Percentiles rank a stretch among this genome's conserved stretches.
phyloP scores from a whole-genome alignment of 306 rosid species.

The Trichosanthes cucumerina region DNA sequence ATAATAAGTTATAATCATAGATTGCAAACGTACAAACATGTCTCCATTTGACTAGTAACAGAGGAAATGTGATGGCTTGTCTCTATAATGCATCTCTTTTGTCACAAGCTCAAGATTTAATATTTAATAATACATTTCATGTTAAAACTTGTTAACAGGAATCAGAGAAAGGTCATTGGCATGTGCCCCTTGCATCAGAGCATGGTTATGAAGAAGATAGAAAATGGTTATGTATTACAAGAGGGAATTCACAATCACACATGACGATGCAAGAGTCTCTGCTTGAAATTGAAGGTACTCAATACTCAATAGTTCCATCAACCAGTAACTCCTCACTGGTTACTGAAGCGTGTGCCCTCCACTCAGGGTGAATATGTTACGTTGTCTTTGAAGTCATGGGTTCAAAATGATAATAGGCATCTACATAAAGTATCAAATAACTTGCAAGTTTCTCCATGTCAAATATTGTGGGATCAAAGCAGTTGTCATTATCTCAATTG shows the following conservation, averaged over 20 bases:
- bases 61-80: background rate
- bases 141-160: slow-evolving; percentile 45
- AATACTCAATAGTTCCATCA: slow-evolving; percentile 3
- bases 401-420: background rate
- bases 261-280: slow-evolving; percentile 23
- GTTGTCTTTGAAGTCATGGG: background rate
- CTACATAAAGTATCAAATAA: background rate
- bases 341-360: background rate
- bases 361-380: background rate
- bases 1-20: slow-evolving; percentile 3
- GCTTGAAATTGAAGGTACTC: slow-evolving; percentile 35
- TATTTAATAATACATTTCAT: background rate
- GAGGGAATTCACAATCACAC: slow-evolving; percentile 25
- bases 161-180: slow-evolving; percentile 88
- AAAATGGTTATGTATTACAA: slow-evolving; percentile 72
- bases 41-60: background rate
- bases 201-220: slow-evolving; percentile 44
- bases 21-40: background rate
- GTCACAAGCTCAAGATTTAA: background rate
- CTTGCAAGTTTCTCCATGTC: background rate
- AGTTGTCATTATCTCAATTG: background rate
- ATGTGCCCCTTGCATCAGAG: slow-evolving; percentile 69
- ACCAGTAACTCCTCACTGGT: background rate
- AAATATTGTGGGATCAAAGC: background rate
- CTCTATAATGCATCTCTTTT: background rate